Evolutionary conservation across 2,329 filamentous ascomycete species (phyloP).

Genomic region (Claviceps capensis): DNA sequence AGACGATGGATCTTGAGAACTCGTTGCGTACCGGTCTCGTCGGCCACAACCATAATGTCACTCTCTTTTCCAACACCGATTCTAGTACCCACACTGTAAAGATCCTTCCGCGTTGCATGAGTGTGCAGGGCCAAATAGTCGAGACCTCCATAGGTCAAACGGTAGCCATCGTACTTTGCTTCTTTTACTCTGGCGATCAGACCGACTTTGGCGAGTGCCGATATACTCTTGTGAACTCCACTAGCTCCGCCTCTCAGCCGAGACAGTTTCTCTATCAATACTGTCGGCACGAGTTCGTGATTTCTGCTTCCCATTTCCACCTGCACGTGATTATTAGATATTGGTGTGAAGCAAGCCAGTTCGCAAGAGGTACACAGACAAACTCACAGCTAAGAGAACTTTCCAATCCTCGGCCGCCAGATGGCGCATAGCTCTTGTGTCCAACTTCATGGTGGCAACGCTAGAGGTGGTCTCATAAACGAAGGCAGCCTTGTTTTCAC

Average conservation of each 20-base stretch:
- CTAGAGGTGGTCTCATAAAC: neutral
- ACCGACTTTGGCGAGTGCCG: constrained; percentile 77
- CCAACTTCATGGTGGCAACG: constrained; percentile 64
- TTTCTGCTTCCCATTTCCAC: constrained; percentile 91
- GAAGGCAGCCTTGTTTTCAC: neutral
- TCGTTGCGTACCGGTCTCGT: constrained; percentile 59
- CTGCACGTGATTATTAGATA: constrained; percentile 30
- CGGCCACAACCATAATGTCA: constrained; percentile 88
- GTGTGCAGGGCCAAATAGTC: constrained; percentile 95
- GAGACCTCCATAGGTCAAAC: constrained; percentile 88
- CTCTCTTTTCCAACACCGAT: constrained; percentile 96
- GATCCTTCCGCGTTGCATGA: constrained; percentile 61
- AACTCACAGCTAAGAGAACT: constrained; percentile 74
- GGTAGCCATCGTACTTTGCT: constrained; percentile 93
- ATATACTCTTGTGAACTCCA: constrained; percentile 77
- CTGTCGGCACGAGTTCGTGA: constrained; percentile 89
- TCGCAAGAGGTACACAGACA: constrained; percentile 4
- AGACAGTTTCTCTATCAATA: constrained; percentile 72
- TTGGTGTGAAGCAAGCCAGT: neutral
- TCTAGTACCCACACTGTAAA: constrained; percentile 89
- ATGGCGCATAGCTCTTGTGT: constrained; percentile 87
- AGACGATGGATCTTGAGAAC: constrained; percentile 94
- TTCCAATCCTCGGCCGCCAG: constrained; percentile 88
- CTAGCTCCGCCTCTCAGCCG: constrained; percentile 64
- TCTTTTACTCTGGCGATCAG: constrained; percentile 90